phyloP scores from a whole-genome alignment of 164 flowering plant genomes.

The Echeveria elegans region DNA sequence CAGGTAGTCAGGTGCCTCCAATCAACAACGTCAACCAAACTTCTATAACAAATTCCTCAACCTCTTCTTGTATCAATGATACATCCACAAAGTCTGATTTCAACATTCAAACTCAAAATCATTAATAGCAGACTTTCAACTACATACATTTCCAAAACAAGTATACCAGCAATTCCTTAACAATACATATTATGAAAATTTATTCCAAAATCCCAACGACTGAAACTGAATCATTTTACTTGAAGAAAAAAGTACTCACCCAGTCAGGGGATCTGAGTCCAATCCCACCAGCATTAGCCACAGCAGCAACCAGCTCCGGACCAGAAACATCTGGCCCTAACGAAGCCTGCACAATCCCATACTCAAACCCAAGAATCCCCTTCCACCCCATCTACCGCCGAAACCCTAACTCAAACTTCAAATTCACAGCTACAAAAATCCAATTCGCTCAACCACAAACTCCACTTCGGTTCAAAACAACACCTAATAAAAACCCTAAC shows the following conservation, averaged over 20 bases:
- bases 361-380: slow-evolving; percentile 82
- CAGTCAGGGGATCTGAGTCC: not conserved
- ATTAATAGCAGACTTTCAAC: too few relatives aligned
- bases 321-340: not conserved
- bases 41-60: not conserved
- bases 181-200: too few relatives aligned
- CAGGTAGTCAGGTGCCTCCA: slow-evolving; percentile 83
- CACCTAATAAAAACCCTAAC: too few relatives aligned
- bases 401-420: not conserved
- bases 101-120: not conserved
- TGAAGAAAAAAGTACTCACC: not conserved
- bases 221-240: too few relatives aligned
- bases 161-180: too few relatives aligned
- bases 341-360: slow-evolving; percentile 76
- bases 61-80: not conserved
- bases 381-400: slow-evolving; percentile 47
- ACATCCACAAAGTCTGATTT: not conserved
- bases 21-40: not conserved
- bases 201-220: not conserved
- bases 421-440: not conserved
- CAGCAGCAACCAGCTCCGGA: not conserved
- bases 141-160: not conserved
- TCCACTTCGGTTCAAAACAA: too few relatives aligned
- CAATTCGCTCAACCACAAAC: too few relatives aligned
- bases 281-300: not conserved